Percentiles rank a stretch among this genome's conserved stretches.
These are phyloP conservation scores for Wilcoxina mikolae DNA, from an alignment of 495 filamentous ascomycete genomes.

Conservation along the genomic window DNA sequence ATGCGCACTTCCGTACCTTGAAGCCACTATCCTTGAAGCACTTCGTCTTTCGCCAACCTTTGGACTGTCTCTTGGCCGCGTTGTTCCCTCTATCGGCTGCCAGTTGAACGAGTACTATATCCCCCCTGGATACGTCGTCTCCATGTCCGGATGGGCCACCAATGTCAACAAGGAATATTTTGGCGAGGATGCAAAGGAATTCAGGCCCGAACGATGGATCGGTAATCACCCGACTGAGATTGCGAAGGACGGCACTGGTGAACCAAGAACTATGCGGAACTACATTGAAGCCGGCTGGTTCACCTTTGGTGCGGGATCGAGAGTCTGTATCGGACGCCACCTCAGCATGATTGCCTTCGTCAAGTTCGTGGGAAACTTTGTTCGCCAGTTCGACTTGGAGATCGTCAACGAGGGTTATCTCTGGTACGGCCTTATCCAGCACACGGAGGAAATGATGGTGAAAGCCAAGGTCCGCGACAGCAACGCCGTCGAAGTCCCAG, in stretches of 20 bases:
- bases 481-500: background rate
- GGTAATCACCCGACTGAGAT: conserved; percentile 26
- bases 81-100: conserved; percentile 23
- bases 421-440: conserved; percentile 6
- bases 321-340: conserved; percentile 25
- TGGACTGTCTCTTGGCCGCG: conserved; percentile 19
- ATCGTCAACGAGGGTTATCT: conserved; percentile 7
- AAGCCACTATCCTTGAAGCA: conserved; percentile 22
- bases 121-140: conserved; percentile 26
- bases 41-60: conserved; percentile 18
- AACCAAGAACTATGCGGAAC: conserved; percentile 16
- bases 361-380: conserved; percentile 15
- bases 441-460: conserved; percentile 5
- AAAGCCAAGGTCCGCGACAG: background rate
- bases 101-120: conserved; percentile 25
- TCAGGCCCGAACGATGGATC: conserved; percentile 28
- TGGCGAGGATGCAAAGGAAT: conserved; percentile 26
- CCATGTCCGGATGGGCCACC: conserved; percentile 21
- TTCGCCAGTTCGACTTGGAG: conserved; percentile 20
- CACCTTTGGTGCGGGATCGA: conserved; percentile 21
- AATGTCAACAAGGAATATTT: conserved; percentile 26
- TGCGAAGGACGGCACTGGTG: conserved; percentile 9
- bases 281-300: conserved; percentile 27
- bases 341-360: conserved; percentile 19
- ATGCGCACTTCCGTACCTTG: conserved; percentile 21